Evolutionary conservation across 805 yeast genomes (phyloP).

Genomic region (Ogataea paradorogensis): DNA sequence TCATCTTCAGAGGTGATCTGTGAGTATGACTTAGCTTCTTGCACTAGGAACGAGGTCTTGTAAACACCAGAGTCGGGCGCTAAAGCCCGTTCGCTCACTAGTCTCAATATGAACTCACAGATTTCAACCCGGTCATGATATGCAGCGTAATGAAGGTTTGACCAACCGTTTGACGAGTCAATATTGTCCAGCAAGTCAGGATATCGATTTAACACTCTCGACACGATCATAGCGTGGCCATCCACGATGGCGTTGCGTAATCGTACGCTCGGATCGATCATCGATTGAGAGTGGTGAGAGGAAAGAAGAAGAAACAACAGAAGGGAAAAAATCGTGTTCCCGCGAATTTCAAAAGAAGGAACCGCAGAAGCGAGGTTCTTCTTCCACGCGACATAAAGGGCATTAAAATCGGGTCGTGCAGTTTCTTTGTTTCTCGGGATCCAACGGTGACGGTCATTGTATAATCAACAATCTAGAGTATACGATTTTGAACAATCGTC

Average conservation of each 20-base stretch:
- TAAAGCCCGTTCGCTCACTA: conserved; percentile 15
- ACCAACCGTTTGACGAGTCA: conserved; percentile 77
- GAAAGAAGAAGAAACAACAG: background rate
- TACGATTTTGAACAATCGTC: too few species aligned
- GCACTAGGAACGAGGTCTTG: conserved; percentile 3
- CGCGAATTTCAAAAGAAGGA: conserved; percentile 4
- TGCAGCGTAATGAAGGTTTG: conserved; percentile 78
- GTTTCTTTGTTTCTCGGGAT: too few species aligned
- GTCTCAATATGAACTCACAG: conserved; percentile 25
- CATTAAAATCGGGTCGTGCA: too few species aligned
- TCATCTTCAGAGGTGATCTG: conserved; percentile 35
- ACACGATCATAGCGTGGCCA: conserved; percentile 62
- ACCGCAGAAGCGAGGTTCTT: background rate
- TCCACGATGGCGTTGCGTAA: conserved; percentile 64
- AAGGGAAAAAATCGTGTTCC: conserved; percentile 3
- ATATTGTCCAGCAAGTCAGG: conserved; percentile 69
- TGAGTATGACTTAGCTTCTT: conserved; percentile 16
- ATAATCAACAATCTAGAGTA: too few species aligned
- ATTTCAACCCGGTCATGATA: conserved; percentile 67
- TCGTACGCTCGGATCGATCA: conserved; percentile 62
- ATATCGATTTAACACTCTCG: conserved; percentile 60
- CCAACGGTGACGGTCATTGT: too few species aligned
- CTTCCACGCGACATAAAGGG: too few species aligned
- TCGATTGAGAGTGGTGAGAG: conserved; percentile 18
- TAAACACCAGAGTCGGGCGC: conserved; percentile 13